Evolutionary conservation across 176 grass and related monocot genomes (phyloP).

Genomic region (Lolium rigidum): DNA sequence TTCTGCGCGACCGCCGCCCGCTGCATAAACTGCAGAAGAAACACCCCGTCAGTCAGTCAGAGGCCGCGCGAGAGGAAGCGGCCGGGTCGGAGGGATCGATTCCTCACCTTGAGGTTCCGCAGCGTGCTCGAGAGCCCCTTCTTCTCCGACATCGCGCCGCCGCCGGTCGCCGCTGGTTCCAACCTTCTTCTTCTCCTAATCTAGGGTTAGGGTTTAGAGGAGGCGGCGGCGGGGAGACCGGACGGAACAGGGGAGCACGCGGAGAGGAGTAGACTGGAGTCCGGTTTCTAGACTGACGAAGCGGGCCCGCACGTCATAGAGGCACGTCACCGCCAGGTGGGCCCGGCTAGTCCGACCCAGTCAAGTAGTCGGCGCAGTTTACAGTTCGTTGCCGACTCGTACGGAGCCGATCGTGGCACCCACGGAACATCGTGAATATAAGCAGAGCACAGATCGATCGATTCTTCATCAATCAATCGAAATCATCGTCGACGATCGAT

Average conservation of each 20-base stretch:
- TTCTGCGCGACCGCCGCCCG: conserved; percentile 60
- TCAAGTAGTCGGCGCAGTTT: background rate
- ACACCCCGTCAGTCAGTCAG: background rate
- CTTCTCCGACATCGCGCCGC: conserved; percentile 66
- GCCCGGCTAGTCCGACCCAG: background rate
- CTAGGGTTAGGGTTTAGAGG: conserved; percentile 53
- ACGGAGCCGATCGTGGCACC: background rate
- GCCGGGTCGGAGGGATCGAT: background rate
- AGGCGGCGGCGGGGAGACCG: background rate
- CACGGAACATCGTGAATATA: background rate
- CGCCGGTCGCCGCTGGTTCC: background rate
- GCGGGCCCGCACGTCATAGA: background rate
- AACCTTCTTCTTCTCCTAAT: too few species aligned
- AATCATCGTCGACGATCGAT: background rate
- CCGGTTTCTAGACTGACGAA: background rate
- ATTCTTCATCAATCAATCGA: too few species aligned
- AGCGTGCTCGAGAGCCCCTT: conserved; percentile 91
- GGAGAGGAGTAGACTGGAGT: background rate
- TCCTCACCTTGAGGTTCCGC: conserved; percentile 74
- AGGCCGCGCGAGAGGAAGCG: background rate
- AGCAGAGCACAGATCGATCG: background rate
- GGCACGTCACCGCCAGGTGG: background rate
- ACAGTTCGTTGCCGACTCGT: background rate
- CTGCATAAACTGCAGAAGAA: conserved; percentile 83
- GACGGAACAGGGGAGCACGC: background rate